A percentile compares a stretch with the other conserved stretches of the same genome.
Evolutionary conservation across 23 red algal species (phyloP).

Genomic region (Gracilariopsis chorda): DNA sequence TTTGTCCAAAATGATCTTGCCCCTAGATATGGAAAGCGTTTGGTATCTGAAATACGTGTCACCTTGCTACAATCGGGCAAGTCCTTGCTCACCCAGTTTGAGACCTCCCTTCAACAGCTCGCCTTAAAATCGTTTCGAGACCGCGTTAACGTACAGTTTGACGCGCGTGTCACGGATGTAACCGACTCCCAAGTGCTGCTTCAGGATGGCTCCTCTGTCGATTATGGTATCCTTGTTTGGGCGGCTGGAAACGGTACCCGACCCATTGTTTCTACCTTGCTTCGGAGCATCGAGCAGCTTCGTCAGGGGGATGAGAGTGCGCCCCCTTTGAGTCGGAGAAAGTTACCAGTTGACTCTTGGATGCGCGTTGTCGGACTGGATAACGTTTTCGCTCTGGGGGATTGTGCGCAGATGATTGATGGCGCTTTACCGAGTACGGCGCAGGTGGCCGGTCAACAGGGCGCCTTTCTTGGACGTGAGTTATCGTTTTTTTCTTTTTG

Average conservation of each 20-base stretch:
- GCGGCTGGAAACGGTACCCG: constrained; percentile 86
- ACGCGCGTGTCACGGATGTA: constrained; percentile 59
- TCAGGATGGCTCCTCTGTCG: constrained; percentile 56
- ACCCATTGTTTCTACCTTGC: constrained; percentile 50
- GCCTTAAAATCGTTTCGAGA: constrained; percentile 77
- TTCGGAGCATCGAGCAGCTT: background rate
- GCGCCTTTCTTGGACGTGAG: constrained; percentile 70
- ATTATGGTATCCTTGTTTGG: constrained; percentile 90
- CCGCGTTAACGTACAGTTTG: constrained; percentile 68
- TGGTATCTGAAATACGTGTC: constrained; percentile 60
- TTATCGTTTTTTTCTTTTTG: background rate
- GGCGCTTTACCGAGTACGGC: constrained; percentile 88
- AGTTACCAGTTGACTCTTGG: constrained; percentile 80
- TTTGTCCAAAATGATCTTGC: constrained; percentile 84
- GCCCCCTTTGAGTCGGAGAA: constrained; percentile 5
- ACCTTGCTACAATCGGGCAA: constrained; percentile 77
- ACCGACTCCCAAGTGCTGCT: constrained; percentile 33
- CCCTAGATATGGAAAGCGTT: constrained; percentile 56
- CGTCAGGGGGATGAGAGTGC: background rate
- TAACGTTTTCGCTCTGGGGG: constrained; percentile 86
- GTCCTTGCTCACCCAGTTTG: constrained; percentile 86
- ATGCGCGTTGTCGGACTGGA: constrained; percentile 73
- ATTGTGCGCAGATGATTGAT: constrained; percentile 76
- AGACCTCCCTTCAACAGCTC: constrained; percentile 72
- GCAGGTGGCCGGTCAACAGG: constrained; percentile 97